phyloP scores from a whole-genome alignment of 179 eudicot species.

The Beta lomatogona region DNA sequence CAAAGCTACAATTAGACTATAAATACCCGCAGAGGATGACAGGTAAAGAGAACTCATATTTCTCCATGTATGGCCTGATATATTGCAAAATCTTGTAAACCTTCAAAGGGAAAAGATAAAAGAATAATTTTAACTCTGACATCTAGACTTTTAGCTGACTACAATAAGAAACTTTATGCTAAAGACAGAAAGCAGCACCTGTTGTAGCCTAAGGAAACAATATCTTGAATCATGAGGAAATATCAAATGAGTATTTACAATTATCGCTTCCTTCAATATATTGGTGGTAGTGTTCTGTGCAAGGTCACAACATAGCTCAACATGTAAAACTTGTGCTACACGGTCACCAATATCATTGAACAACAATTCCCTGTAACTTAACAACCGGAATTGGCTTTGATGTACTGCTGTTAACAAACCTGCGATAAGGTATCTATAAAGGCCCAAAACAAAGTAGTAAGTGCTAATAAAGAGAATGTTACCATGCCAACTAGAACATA shows the following conservation, averaged over 20 bases:
- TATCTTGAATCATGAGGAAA: constrained; percentile 83
- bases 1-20: not conserved
- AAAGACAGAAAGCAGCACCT: constrained; percentile 43
- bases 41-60: constrained; percentile 58
- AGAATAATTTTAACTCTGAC: not conserved
- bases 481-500: not conserved
- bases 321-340: constrained; percentile 87
- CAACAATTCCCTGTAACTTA: constrained; percentile 60
- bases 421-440: constrained; percentile 27
- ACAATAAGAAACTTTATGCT: not conserved
- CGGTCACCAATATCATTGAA: constrained; percentile 88
- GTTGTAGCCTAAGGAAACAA: constrained; percentile 76
- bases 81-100: constrained; percentile 84
- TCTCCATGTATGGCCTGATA: constrained; percentile 69
- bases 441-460: constrained; percentile 3
- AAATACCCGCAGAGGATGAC: constrained; percentile 77
- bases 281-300: constrained; percentile 42
- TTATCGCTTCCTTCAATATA: constrained; percentile 58
- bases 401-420: constrained; percentile 83
- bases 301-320: constrained; percentile 53
- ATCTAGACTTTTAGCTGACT: not conserved
- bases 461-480: not conserved
- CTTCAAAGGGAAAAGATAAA: constrained; percentile 30
- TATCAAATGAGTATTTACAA: constrained; percentile 82
- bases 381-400: constrained; percentile 60